These are phyloP conservation scores for Amauroascus niger DNA, from an alignment of 2,329 filamentous ascomycete genomes.

Conservation along the genomic window DNA sequence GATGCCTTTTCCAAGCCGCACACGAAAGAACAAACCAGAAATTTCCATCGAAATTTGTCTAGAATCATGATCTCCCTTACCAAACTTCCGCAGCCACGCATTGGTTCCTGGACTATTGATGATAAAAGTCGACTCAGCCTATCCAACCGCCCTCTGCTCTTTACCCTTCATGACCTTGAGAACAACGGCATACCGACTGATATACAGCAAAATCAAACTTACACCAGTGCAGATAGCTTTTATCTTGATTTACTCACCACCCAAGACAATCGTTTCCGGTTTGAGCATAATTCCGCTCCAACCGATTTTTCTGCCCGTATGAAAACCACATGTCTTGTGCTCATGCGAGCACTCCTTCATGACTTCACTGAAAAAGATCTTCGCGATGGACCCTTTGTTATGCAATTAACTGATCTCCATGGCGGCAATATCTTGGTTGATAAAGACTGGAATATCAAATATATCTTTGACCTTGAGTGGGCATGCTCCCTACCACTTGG, in stretches of 20 bases:
- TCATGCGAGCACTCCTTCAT: slow-evolving; percentile 18
- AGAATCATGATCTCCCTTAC: slow-evolving; percentile 16
- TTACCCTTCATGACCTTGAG: slow-evolving; percentile 17
- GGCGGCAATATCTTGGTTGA: slow-evolving; percentile 1
- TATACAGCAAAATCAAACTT: slow-evolving; percentile 20
- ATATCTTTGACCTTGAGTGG: slow-evolving; percentile 10
- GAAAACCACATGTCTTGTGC: background rate
- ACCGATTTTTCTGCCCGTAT: background rate
- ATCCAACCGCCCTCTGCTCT: slow-evolving; percentile 19
- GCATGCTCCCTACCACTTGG: slow-evolving; percentile 25
- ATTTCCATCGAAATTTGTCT: slow-evolving; percentile 17
- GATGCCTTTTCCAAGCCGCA: slow-evolving; percentile 11
- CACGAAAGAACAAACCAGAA: slow-evolving; percentile 13
- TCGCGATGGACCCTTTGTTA: background rate
- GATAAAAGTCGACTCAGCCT: slow-evolving; percentile 16
- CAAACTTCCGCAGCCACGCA: slow-evolving; percentile 13
- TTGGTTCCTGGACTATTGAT: slow-evolving; percentile 21
- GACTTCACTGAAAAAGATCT: slow-evolving; percentile 19
- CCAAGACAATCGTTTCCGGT: slow-evolving; percentile 20
- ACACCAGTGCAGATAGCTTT: slow-evolving; percentile 18
- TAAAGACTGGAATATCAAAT: slow-evolving; percentile 6
- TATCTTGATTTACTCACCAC: slow-evolving; percentile 18
- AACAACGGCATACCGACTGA: slow-evolving; percentile 19
- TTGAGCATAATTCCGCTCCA: slow-evolving; percentile 13
- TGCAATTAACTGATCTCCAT: background rate